phyloP scores from a whole-genome alignment of 805 yeast species.

The Kurtzmaniella cleridarum region DNA sequence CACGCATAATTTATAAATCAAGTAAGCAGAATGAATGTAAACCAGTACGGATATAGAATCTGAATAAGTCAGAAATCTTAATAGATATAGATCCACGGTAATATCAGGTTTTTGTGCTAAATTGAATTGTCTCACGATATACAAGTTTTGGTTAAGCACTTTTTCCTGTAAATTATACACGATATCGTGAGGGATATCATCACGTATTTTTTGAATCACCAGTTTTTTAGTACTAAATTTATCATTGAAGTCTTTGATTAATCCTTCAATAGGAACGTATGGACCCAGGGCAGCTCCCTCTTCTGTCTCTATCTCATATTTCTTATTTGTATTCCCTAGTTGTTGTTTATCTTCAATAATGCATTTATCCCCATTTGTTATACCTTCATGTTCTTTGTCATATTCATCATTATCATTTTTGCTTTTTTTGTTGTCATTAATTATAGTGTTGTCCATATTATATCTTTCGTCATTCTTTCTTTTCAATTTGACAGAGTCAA shows the following conservation, averaged over 20 bases:
- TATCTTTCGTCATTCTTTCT: neutral
- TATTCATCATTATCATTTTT: no score
- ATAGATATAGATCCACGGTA: conserved; percentile 28
- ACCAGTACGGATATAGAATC: conserved; percentile 34
- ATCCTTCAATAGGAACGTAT: conserved; percentile 18
- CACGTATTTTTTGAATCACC: neutral
- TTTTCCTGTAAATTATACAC: conserved; percentile 11
- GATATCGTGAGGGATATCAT: no score
- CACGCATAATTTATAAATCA: conserved; percentile 31
- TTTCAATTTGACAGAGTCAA: no score
- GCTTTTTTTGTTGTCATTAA: neutral
- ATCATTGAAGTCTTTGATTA: conserved; percentile 6
- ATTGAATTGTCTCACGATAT: conserved; percentile 26
- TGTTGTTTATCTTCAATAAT: no score
- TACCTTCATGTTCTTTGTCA: no score
- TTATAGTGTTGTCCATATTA: neutral
- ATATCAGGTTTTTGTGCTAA: conserved; percentile 30
- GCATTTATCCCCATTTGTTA: no score
- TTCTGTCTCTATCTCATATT: no score
- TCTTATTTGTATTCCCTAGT: no score
- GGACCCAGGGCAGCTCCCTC: conserved; percentile 1
- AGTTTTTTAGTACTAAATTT: neutral
- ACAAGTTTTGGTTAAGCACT: conserved; percentile 18
- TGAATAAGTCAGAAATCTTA: conserved; percentile 34
- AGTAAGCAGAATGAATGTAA: conserved; percentile 34